A percentile compares a stretch with the other conserved stretches of the same genome.
These are phyloP conservation scores for Sarocladium brachiariae DNA, from an alignment of 2,329 filamentous ascomycete species.

Conservation along the genomic window DNA sequence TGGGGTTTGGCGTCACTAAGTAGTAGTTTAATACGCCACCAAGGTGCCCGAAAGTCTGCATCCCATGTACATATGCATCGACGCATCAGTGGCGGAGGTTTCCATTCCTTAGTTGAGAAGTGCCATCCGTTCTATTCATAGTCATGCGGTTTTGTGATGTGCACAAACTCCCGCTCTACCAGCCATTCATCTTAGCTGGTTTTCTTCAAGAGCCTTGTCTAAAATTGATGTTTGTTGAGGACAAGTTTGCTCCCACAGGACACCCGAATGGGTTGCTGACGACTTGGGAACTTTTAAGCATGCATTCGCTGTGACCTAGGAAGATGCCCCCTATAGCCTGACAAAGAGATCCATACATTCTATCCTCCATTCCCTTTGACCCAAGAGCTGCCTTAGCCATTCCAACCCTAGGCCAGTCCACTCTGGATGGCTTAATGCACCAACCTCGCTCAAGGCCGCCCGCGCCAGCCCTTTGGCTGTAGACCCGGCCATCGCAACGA, in stretches of 20 bases:
- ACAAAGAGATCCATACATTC: slow-evolving; percentile 88
- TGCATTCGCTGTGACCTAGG: no score
- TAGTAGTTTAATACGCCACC: background rate
- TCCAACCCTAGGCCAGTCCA: slow-evolving; percentile 76
- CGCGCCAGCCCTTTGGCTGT: slow-evolving; percentile 63
- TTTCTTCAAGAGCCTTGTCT: no score
- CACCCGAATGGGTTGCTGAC: no score
- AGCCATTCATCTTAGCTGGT: no score
- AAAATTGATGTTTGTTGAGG: no score
- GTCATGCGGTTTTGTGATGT: no score
- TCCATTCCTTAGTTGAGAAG: no score
- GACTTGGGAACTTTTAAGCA: no score
- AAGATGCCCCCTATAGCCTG: slow-evolving; percentile 44
- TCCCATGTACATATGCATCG: background rate
- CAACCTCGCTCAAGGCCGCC: slow-evolving; percentile 58
- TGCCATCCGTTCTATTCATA: no score
- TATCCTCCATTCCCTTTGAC: slow-evolving; percentile 80
- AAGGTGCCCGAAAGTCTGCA: background rate
- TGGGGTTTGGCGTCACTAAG: background rate
- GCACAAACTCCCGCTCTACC: no score
- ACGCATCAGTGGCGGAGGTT: no score
- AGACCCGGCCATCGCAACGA: slow-evolving; percentile 55
- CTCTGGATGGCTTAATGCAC: slow-evolving; percentile 32
- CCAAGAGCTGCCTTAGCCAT: slow-evolving; percentile 77
- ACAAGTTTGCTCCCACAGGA: no score